Evolutionary conservation across 768 basidiomycete genomes (phyloP).

Genomic region (Pleurotus platypus): DNA sequence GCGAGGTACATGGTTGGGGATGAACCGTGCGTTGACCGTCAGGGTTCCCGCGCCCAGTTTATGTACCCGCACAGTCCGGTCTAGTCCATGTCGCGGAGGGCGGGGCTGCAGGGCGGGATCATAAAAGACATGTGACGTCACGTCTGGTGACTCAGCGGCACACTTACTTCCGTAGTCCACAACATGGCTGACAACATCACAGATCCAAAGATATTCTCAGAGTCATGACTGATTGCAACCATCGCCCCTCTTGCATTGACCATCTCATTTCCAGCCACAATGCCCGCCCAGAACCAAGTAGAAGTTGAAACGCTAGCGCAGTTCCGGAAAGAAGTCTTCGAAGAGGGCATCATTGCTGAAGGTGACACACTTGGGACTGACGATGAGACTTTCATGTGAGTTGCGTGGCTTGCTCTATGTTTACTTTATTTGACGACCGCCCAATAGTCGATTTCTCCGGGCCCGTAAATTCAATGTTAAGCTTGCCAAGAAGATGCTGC

Average conservation of each 20-base stretch:
- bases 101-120: too few relatives aligned
- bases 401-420: background rate
- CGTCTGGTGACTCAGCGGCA: too few relatives aligned
- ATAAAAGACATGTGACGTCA: too few relatives aligned
- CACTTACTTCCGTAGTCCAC: too few relatives aligned
- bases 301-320: slow-evolving; percentile 33
- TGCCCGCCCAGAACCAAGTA: background rate
- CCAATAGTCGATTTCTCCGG: slow-evolving; percentile 65
- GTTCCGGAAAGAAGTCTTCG: slow-evolving; percentile 50
- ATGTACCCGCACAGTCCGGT: too few relatives aligned
- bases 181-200: too few relatives aligned
- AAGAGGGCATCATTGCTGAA: slow-evolving; percentile 53
- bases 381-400: slow-evolving; percentile 54
- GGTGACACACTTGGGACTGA: slow-evolving; percentile 40
- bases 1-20: slow-evolving; percentile 15
- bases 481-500: slow-evolving; percentile 62
- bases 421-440: background rate
- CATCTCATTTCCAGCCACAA: background rate
- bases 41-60: too few relatives aligned
- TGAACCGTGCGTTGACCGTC: too few relatives aligned
- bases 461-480: slow-evolving; percentile 62
- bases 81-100: too few relatives aligned
- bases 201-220: too few relatives aligned
- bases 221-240: too few relatives aligned
- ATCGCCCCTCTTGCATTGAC: too few relatives aligned